Evolutionary conservation across 371 early-diverging fungal genomes (phyloP), one percentile per base, ranked within the genome.

Genomic region (Rozella allomycis): DNA sequence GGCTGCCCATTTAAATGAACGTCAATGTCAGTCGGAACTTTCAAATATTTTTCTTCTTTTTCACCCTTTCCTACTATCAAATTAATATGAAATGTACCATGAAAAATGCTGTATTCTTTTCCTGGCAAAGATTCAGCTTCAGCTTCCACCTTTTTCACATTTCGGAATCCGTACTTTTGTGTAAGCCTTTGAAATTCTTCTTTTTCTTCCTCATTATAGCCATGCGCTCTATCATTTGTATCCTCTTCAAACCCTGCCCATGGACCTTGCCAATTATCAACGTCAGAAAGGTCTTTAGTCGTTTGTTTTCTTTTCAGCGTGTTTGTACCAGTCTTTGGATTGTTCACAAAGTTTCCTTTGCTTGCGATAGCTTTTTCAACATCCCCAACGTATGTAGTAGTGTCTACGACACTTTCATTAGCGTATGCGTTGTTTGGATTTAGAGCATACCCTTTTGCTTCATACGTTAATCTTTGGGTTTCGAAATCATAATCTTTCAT

Each of bases 21-120:
- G 17, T 45, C 55, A 37, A 82, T 47, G 47, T 87, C 91, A 31
- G 60, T 58, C 17, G 91, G 93, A 1, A 79, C 72, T 35, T 81
- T 78, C 81, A 94, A 81, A 49, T 85, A 94, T 0, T 87, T 83
- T 20, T 90, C 54, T 23, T 87, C 91, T 39, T 54, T 94, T 88
- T 25, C 48, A 51, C 45, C 78, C 80, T 1, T 62, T 45, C 37
- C 58, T 58, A n/a, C 59, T 58, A 33, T 60, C 52, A 39, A 63
- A 48, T 10, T 14, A n/a, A 17, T 18, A n/a, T 11, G 4, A 13
- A 10, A 21, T 42, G 39, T 52, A 29, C 81, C 78, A 45, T 84
- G 78, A 43, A 80, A 79, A 2, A 45, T 59, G 1, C 72, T 68
- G 18, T 56, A 66, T 37, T 84, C 85, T 20, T 60, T 40, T 32